Conservation (phyloP, 2,329 filamentous ascomycete genomes). For the Didymella glomerata region DNA sequence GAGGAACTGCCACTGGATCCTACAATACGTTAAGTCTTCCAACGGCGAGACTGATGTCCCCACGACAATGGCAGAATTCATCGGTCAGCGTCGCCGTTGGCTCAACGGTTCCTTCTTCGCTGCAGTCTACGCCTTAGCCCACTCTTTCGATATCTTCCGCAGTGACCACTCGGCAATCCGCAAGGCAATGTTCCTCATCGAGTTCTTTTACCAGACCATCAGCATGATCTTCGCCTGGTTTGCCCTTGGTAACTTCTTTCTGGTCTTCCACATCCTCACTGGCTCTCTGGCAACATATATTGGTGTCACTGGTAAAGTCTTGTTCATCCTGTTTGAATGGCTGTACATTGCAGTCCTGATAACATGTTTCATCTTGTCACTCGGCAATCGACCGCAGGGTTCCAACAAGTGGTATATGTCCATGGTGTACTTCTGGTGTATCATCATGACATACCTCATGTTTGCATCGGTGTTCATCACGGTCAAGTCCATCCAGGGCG, state of each 20-base stretch:
- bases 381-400: conserved; percentile 94
- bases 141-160: conserved; percentile 96
- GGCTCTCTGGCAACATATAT: conserved; percentile 82
- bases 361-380: conserved; percentile 91
- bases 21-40: conserved; percentile 98
- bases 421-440: conserved; percentile 98
- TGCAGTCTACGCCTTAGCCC: conserved; percentile 90
- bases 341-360: conserved; percentile 90
- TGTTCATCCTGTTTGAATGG: conserved; percentile 95
- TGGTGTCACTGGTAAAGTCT: conserved; percentile 77
- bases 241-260: conserved; percentile 96
- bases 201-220: conserved; percentile 92
- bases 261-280: conserved; percentile 97
- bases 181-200: conserved; percentile 88
- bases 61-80: conserved; percentile 90
- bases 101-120: conserved; percentile 98
- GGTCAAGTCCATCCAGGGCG: conserved; percentile 79
- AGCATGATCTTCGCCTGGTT: conserved; percentile 99
- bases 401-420: conserved; percentile 93
- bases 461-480: conserved; percentile 97
- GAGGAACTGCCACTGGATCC: conserved; percentile 94
- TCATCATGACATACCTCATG: conserved; percentile 91
- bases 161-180: conserved; percentile 87
- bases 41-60: conserved; percentile 97
- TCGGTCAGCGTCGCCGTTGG: conserved; percentile 95